Evolutionary conservation across 1,139 yeast species (phyloP).

Genomic region (Candida labiduridarum): DNA sequence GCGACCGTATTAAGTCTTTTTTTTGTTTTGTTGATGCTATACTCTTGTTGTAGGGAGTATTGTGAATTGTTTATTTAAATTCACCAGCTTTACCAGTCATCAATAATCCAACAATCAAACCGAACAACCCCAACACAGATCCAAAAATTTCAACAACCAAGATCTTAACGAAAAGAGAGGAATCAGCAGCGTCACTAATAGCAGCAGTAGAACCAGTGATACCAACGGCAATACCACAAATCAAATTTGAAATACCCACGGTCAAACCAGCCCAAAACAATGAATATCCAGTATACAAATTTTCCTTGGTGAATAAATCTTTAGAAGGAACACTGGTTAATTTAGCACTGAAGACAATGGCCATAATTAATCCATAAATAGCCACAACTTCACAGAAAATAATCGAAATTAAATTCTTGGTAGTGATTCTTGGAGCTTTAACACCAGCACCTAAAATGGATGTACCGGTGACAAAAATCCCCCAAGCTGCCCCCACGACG

Average conservation of each 20-base stretch:
- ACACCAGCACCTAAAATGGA: slow-evolving; percentile 98
- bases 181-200: slow-evolving; percentile 95
- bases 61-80: slow-evolving; percentile 34
- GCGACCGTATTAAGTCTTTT: not conserved
- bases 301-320: slow-evolving; percentile 72
- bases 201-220: slow-evolving; percentile 98
- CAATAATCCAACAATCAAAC: slow-evolving; percentile 90
- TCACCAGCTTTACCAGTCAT: slow-evolving; percentile 97
- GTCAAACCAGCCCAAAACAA: slow-evolving; percentile 98
- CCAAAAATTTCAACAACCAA: slow-evolving; percentile 97
- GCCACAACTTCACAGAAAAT: slow-evolving; percentile 99
- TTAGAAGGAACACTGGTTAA: slow-evolving; percentile 70
- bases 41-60: too few relatives aligned
- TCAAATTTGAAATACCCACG: slow-evolving; percentile 88
- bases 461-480: slow-evolving; percentile 94
- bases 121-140: slow-evolving; percentile 90
- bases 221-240: slow-evolving; percentile 98
- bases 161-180: slow-evolving; percentile 91
- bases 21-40: not conserved
- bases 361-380: slow-evolving; percentile 96
- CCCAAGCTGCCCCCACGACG: slow-evolving; percentile 99
- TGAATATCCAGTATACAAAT: slow-evolving; percentile 90
- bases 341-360: slow-evolving; percentile 94
- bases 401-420: slow-evolving; percentile 93
- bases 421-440: slow-evolving; percentile 94